Conservation (phyloP, 805 yeast species). For the Wickerhamiella australiensis region DNA sequence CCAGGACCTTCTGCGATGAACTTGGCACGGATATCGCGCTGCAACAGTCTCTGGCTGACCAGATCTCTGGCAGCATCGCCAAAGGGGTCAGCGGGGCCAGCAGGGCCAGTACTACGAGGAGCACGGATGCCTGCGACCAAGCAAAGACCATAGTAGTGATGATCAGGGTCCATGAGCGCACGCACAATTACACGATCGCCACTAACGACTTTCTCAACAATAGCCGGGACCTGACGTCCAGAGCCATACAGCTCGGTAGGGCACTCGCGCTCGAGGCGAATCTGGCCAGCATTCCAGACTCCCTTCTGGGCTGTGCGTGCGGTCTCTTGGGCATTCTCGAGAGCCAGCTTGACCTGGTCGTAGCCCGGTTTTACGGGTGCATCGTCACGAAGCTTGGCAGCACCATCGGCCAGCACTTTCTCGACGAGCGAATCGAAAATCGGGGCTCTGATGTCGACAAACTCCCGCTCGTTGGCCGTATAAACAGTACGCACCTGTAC, state of each 20-base stretch:
- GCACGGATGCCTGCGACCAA: constrained; percentile 61
- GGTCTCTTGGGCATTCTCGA: constrained; percentile 30
- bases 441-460: constrained; percentile 60
- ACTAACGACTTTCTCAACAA: constrained; percentile 63
- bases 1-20: constrained; percentile 43
- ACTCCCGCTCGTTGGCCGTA: constrained; percentile 43
- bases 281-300: constrained; percentile 37
- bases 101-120: constrained; percentile 49
- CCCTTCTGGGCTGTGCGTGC: constrained; percentile 46
- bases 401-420: constrained; percentile 45
- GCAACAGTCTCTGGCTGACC: constrained; percentile 52
- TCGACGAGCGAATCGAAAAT: constrained; percentile 47
- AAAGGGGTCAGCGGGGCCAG: constrained; percentile 36
- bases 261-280: constrained; percentile 22
- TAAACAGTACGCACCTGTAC: constrained; percentile 48
- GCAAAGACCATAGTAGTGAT: constrained; percentile 48
- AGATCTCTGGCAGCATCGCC: constrained; percentile 56
- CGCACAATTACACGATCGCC: constrained; percentile 71
- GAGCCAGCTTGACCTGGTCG: constrained; percentile 29
- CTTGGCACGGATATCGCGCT: constrained; percentile 44
- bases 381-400: constrained; percentile 49
- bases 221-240: constrained; percentile 37
- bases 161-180: constrained; percentile 35
- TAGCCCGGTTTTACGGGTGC: constrained; percentile 33
- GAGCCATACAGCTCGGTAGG: constrained; percentile 22